phyloP scores from a whole-genome alignment of 805 yeast genomes.

The Starmerella vaccinii region DNA sequence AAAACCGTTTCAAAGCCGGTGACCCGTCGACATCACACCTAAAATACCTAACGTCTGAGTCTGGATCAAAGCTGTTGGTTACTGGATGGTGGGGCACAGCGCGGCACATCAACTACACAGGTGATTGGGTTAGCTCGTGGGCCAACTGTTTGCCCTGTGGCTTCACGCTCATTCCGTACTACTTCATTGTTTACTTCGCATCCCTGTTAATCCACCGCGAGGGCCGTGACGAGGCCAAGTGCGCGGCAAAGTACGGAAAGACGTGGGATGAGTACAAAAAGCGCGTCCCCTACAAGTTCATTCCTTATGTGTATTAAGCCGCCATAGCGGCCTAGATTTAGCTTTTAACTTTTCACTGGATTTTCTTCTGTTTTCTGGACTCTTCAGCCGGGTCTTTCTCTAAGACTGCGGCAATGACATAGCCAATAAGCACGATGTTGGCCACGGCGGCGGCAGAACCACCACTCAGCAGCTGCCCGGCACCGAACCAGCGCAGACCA shows the following conservation, averaged over 20 bases:
- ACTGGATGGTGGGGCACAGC: conserved; percentile 96
- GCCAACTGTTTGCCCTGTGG: conserved; percentile 93
- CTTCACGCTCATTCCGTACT: conserved; percentile 70
- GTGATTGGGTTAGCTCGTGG: conserved; percentile 87
- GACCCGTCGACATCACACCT: conserved; percentile 51
- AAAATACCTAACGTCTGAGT: conserved; percentile 57
- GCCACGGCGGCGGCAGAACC: conserved; percentile 67
- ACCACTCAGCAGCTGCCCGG: conserved; percentile 46
- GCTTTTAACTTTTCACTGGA: not conserved
- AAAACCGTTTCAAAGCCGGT: conserved; percentile 73
- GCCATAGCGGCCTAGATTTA: not conserved
- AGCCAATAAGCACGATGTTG: conserved; percentile 55
- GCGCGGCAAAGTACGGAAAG: conserved; percentile 73
- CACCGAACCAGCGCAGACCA: conserved; percentile 33
- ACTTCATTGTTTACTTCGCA: conserved; percentile 75
- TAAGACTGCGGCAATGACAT: conserved; percentile 56
- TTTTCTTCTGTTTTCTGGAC: conserved; percentile 13
- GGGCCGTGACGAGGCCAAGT: conserved; percentile 81
- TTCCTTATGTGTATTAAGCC: conserved; percentile 69
- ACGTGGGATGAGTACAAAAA: conserved; percentile 76
- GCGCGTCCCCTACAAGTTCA: conserved; percentile 76
- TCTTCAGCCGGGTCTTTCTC: conserved; percentile 38
- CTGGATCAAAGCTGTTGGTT: conserved; percentile 68
- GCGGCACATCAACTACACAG: conserved; percentile 89
- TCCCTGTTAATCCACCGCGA: conserved; percentile 79